Evolutionary conservation across 2,329 filamentous ascomycete species (phyloP).

Genomic region (Monosporascus sp.): DNA sequence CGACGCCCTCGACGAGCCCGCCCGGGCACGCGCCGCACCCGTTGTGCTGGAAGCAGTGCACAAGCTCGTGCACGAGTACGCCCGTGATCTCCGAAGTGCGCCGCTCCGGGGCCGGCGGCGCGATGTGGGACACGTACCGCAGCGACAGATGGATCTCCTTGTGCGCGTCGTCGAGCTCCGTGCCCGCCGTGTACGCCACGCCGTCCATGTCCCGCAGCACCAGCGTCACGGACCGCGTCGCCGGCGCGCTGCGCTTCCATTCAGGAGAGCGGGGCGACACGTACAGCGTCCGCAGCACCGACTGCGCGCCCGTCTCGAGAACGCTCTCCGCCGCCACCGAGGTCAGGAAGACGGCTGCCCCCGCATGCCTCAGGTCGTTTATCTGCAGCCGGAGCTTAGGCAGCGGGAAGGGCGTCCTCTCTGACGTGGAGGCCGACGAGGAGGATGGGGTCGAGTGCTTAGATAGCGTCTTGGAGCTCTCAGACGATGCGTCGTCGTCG

Average conservation of each 20-base stretch:
- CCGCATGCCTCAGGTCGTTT: constrained; percentile 53
- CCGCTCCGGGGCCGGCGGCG: constrained; percentile 31
- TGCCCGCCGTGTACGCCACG: constrained; percentile 83
- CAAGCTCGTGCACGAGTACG: constrained; percentile 85
- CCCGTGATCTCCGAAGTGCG: constrained; percentile 64
- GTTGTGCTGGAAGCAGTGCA: constrained; percentile 86
- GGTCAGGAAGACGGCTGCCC: constrained; percentile 60
- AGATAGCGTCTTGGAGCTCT: not conserved
- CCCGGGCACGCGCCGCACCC: constrained; percentile 56
- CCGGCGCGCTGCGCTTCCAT: constrained; percentile 33
- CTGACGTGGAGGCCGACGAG: constrained; percentile 1
- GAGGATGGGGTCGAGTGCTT: not conserved
- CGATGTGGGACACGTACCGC: constrained; percentile 58
- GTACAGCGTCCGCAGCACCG: constrained; percentile 72
- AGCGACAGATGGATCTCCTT: constrained; percentile 91
- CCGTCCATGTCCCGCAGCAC: constrained; percentile 74
- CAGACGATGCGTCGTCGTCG: not conserved
- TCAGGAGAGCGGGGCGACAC: constrained; percentile 32
- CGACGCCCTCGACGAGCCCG: constrained; percentile 84
- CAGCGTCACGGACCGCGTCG: constrained; percentile 81
- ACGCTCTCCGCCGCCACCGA: constrained; percentile 57
- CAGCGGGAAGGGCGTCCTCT: constrained; percentile 30
- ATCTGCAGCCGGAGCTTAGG: constrained; percentile 57
- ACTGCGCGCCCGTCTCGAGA: constrained; percentile 56
- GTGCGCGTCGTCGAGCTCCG: constrained; percentile 74